These are phyloP conservation scores for Trichoderma harzianum DNA, from an alignment of 2,329 filamentous ascomycete genomes.

Conservation along the genomic window DNA sequence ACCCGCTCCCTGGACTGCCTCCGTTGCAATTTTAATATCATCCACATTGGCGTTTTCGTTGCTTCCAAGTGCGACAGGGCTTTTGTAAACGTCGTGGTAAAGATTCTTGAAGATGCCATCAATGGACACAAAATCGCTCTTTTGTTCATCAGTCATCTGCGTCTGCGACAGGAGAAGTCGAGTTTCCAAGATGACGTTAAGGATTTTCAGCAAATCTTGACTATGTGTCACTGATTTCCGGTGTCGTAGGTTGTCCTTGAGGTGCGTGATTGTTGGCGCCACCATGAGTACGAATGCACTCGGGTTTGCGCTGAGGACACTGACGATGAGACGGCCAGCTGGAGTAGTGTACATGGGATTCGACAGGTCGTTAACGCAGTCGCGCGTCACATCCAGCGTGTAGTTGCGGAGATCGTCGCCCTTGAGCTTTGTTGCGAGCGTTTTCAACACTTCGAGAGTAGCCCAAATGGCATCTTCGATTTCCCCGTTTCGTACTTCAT, in stretches of 20 bases:
- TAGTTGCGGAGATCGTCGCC: constrained; percentile 45
- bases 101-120: constrained; percentile 40
- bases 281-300: constrained; percentile 48
- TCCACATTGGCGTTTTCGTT: constrained; percentile 33
- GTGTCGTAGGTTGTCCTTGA: constrained; percentile 50
- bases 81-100: constrained; percentile 43
- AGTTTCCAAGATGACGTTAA: constrained; percentile 50
- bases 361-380: constrained; percentile 52
- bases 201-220: constrained; percentile 49
- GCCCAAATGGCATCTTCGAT: constrained; percentile 55
- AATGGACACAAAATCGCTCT: constrained; percentile 36
- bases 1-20: constrained; percentile 46
- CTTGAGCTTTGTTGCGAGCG: constrained; percentile 45
- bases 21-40: constrained; percentile 40
- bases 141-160: constrained; percentile 35
- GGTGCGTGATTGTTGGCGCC: constrained; percentile 45
- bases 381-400: constrained; percentile 46
- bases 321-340: constrained; percentile 51
- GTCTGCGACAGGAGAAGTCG: constrained; percentile 38
- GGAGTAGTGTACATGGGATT: constrained; percentile 51
- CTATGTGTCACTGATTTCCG: constrained; percentile 49
- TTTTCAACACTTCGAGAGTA: constrained; percentile 52
- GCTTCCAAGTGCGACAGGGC: constrained; percentile 32
- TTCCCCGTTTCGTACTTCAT: constrained; percentile 60
- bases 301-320: constrained; percentile 47